These are phyloP conservation scores for Ulmus americana DNA, from an alignment of 331 rosid genomes.

Conservation along the genomic window DNA sequence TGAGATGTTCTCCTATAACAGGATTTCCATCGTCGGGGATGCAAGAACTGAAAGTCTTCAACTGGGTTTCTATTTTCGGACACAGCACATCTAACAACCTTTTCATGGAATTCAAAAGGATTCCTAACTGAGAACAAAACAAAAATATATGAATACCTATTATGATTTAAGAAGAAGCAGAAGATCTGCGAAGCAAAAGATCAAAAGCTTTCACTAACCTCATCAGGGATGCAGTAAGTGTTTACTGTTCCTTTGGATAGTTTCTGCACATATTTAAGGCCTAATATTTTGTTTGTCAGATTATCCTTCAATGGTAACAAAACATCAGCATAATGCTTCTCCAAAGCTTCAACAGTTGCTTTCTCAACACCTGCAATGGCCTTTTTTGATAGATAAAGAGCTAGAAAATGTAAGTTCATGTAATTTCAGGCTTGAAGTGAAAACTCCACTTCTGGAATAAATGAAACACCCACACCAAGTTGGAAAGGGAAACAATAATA, in stretches of 20 bases:
- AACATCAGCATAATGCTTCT: constrained; percentile 28
- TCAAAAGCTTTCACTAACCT: constrained; percentile 13
- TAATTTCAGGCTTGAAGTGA: not conserved
- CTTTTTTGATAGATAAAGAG: constrained; percentile 6
- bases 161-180: not conserved
- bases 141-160: not conserved
- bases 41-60: constrained; percentile 21
- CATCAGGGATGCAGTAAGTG: constrained; percentile 24
- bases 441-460: not conserved
- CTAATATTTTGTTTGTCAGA: constrained; percentile 25
- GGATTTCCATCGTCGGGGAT: constrained; percentile 20
- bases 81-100: constrained; percentile 24
- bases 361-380: constrained; percentile 31
- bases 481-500: not conserved
- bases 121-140: constrained; percentile 23
- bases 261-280: constrained; percentile 31
- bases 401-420: constrained; percentile 2
- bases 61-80: constrained; percentile 27
- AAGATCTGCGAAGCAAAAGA: not conserved
- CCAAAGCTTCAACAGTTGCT: constrained; percentile 29
- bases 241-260: constrained; percentile 20
- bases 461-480: not conserved
- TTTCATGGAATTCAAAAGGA: constrained; percentile 30
- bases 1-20: constrained; percentile 22
- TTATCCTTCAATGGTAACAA: constrained; percentile 29